phyloP scores from a whole-genome alignment of 2,329 filamentous ascomycete species.

The Paracamarosporium sp. region DNA sequence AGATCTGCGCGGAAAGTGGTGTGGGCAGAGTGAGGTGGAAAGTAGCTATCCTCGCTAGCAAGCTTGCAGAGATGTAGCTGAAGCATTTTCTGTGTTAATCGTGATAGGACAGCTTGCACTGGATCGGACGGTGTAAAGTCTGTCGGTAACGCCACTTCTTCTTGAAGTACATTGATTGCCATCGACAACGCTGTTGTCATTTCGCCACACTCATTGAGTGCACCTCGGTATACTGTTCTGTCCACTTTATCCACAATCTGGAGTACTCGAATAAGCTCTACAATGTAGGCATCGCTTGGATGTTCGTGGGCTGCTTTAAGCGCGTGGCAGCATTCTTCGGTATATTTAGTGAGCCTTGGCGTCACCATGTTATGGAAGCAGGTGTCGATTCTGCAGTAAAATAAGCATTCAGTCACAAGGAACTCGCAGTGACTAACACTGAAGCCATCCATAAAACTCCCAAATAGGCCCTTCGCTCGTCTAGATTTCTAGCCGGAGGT shows the following conservation, averaged over 20 bases:
- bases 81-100: constrained; percentile 4
- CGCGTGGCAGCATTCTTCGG: constrained; percentile 10
- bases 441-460: constrained; percentile 13
- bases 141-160: neutral
- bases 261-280: constrained; percentile 9
- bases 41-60: constrained; percentile 6
- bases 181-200: constrained; percentile 5
- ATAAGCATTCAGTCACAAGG: neutral
- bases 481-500: neutral
- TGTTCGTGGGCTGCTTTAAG: constrained; percentile 5
- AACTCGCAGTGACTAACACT: neutral
- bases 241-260: constrained; percentile 6
- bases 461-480: constrained; percentile 10
- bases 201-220: neutral
- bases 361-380: constrained; percentile 12
- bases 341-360: constrained; percentile 8
- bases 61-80: constrained; percentile 14
- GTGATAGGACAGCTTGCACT: neutral
- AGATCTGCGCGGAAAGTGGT: constrained; percentile 10
- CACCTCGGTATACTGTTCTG: constrained; percentile 9
- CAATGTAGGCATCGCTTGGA: constrained; percentile 8
- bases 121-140: neutral
- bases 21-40: neutral
- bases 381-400: constrained; percentile 4
- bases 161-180: constrained; percentile 7